phyloP scores from a whole-genome alignment of 2,329 filamentous ascomycete species.

The Cladophialophora psammophila region DNA sequence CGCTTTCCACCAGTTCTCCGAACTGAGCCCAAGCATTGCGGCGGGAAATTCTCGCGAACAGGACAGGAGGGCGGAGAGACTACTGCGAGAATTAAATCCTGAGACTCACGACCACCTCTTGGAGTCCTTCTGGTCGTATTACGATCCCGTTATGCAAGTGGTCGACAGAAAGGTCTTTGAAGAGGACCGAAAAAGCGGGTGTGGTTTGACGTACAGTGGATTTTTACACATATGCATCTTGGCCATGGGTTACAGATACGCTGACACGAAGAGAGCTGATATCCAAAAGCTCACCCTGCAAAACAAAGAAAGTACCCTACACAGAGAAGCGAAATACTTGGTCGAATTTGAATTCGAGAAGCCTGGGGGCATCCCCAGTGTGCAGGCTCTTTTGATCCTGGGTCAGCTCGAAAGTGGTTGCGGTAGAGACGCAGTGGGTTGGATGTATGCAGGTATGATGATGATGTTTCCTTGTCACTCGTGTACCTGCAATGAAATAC shows the following conservation, averaged over 20 bases:
- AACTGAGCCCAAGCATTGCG: too few species aligned
- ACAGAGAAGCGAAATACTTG: slow-evolving; percentile 26
- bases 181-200: too few species aligned
- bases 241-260: slow-evolving; percentile 24
- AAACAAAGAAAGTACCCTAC: slow-evolving; percentile 27
- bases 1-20: too few species aligned
- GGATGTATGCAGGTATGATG: slow-evolving; percentile 44
- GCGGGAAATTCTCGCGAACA: too few species aligned
- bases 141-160: too few species aligned
- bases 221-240: slow-evolving; percentile 33
- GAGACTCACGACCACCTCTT: too few species aligned
- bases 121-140: too few species aligned
- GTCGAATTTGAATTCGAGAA: slow-evolving; percentile 30
- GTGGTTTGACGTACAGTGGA: slow-evolving; percentile 10
- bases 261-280: slow-evolving; percentile 24
- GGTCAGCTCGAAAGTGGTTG: slow-evolving; percentile 28
- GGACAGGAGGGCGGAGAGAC: too few species aligned
- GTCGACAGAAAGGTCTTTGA: too few species aligned
- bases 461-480: background rate
- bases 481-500: background rate
- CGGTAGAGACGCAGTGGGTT: slow-evolving; percentile 41
- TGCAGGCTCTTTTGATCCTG: slow-evolving; percentile 26
- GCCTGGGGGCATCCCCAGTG: slow-evolving; percentile 20
- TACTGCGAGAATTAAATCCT: too few species aligned
- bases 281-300: slow-evolving; percentile 26